Conservation (phyloP, 2,329 filamentous ascomycete species). For the Coleophoma cylindrospora region DNA sequence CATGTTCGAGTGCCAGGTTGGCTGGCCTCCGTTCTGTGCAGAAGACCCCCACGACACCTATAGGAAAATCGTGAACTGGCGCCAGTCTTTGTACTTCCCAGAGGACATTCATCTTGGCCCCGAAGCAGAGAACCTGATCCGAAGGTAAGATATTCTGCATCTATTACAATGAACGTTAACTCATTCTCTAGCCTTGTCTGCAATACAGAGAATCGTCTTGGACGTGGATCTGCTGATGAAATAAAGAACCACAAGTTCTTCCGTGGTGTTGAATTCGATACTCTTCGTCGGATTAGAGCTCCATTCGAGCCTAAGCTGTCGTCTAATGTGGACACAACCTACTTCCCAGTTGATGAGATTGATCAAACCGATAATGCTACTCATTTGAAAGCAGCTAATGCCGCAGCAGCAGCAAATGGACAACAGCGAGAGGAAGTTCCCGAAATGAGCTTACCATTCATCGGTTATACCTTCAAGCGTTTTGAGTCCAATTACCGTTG, state of each 20-base stretch:
- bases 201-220: slow-evolving; percentile 88
- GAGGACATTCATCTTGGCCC: slow-evolving; percentile 85
- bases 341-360: slow-evolving; percentile 98
- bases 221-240: slow-evolving; percentile 79
- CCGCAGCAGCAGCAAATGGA: slow-evolving; percentile 59
- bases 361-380: slow-evolving; percentile 93
- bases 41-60: slow-evolving; percentile 98
- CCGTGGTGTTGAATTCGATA: slow-evolving; percentile 92
- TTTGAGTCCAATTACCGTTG: slow-evolving; percentile 71
- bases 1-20: slow-evolving; percentile 98
- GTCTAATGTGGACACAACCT: slow-evolving; percentile 92
- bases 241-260: slow-evolving; percentile 96
- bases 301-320: slow-evolving; percentile 93
- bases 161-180: too few species aligned
- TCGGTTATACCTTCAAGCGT: slow-evolving; percentile 96
- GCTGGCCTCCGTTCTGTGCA: slow-evolving; percentile 98
- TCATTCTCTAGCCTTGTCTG: slow-evolving; percentile 69
- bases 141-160: slow-evolving; percentile 57
- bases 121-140: slow-evolving; percentile 88
- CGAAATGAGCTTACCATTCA: slow-evolving; percentile 94
- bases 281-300: slow-evolving; percentile 84
- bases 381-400: slow-evolving; percentile 71
- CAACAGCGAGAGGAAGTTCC: slow-evolving; percentile 68
- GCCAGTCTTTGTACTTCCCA: slow-evolving; percentile 91
- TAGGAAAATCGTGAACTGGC: slow-evolving; percentile 98